Conservation (phyloP, 805 yeast species). For the Myxozyma sirexii region DNA sequence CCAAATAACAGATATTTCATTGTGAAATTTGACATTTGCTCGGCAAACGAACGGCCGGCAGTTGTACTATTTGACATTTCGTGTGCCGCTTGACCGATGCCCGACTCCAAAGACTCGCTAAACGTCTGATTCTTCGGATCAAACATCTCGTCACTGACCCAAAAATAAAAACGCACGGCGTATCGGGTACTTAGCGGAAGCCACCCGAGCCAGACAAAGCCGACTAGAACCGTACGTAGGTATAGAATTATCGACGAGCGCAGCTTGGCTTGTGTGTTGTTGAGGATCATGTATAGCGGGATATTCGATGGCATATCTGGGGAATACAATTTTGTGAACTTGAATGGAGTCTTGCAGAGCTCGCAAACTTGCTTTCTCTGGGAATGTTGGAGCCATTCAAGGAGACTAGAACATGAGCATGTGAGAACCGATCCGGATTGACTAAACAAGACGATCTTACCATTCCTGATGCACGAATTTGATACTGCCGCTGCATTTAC, state of each 20-base stretch:
- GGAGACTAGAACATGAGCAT: constrained; percentile 44
- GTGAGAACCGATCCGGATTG: no score
- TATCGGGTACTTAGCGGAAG: constrained; percentile 37
- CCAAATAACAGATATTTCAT: constrained; percentile 2
- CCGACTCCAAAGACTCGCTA: constrained; percentile 1
- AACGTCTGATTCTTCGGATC: constrained; percentile 20
- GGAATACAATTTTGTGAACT: constrained; percentile 64
- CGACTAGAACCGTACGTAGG: constrained; percentile 31
- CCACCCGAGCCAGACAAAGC: constrained; percentile 37
- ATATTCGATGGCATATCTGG: constrained; percentile 65
- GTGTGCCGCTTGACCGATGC: not conserved
- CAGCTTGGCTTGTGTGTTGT: constrained; percentile 42
- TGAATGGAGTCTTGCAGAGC: constrained; percentile 78
- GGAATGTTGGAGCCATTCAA: constrained; percentile 82
- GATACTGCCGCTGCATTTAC: constrained; percentile 92
- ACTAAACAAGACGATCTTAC: no score
- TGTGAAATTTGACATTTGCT: not conserved
- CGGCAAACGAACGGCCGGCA: not conserved
- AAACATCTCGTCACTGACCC: constrained; percentile 32
- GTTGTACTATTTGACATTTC: not conserved
- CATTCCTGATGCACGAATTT: constrained; percentile 93
- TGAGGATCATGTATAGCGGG: constrained; percentile 56
- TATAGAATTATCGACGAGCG: constrained; percentile 29
- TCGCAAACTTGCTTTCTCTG: constrained; percentile 73
- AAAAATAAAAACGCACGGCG: constrained; percentile 34